phyloP scores from a whole-genome alignment of 2,329 filamentous ascomycete species.

The Fusarium sp. region DNA sequence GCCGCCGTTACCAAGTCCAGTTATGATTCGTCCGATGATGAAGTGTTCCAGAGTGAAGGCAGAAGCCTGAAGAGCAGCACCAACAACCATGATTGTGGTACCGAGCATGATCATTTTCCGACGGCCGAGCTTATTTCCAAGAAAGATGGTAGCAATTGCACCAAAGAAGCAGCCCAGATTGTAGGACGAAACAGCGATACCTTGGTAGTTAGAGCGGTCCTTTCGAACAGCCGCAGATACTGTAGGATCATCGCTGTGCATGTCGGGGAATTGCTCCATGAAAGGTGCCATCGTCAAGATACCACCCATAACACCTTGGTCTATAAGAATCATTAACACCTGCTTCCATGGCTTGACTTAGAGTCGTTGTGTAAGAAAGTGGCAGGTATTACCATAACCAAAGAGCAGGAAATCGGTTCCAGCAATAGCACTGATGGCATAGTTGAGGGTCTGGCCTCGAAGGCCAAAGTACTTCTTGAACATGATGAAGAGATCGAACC shows the following conservation, averaged over 20 bases:
- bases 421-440: conserved; percentile 75
- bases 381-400: conserved; percentile 57
- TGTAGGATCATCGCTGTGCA: conserved; percentile 54
- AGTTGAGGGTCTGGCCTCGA: conserved; percentile 70
- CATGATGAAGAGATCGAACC: conserved; percentile 33
- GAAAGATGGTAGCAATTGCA: conserved; percentile 72
- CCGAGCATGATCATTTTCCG: conserved; percentile 68
- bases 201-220: conserved; percentile 61
- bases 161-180: conserved; percentile 71
- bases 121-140: conserved; percentile 70
- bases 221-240: conserved; percentile 47
- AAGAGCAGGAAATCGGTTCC: conserved; percentile 76
- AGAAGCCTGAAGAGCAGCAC: conserved; percentile 66
- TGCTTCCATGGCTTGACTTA: neutral
- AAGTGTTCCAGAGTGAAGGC: conserved; percentile 64
- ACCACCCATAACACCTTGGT: conserved; percentile 80
- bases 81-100: conserved; percentile 65
- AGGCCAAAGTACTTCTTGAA: conserved; percentile 68
- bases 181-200: conserved; percentile 65
- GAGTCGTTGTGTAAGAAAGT: neutral
- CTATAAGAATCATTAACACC: conserved; percentile 51
- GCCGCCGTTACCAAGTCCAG: conserved; percentile 66
- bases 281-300: conserved; percentile 74
- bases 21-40: conserved; percentile 67
- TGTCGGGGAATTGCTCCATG: conserved; percentile 65